Base-by-base conservation (phyloP, 1,139 yeast genomes). In the Kluyveromyces sp. region DNA sequence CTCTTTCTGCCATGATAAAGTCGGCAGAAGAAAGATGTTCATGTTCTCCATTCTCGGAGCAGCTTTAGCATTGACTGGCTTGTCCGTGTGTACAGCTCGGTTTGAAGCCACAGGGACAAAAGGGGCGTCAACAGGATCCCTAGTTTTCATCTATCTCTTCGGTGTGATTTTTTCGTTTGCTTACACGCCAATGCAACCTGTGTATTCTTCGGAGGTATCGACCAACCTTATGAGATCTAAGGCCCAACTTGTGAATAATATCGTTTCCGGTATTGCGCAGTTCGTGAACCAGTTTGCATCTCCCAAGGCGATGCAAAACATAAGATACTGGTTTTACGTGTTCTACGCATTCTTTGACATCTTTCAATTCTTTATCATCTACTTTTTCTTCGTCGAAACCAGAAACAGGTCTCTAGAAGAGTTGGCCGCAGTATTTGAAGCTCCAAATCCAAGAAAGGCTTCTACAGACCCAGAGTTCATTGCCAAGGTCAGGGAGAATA, bases 361-460 rank as follows among this genome's bases (percentile, higher is more conserved):
- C 11, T 36, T 36, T 19, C 33, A 36, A 16, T 36, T 36, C 22
- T 6, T 26, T 16, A 18, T 36, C 50, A 82, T 77, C 46, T 79
- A 70, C 68, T 75, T 78, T 60, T 69, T 70, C 51, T 77, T 81
- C 46, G 79, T 77, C 51, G 85, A 80, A 64, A 81, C 87, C 44
- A 75, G 75, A 64, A 85, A 84, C 46, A 69, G 79, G 49, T 67
- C 80, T 17, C 70, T 81, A 61, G 87, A 81, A 63, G 82, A 80
- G 56, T 29, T 36, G 11, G 39, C 26, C 13, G 39, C 3, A 12
- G 31, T 36, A 18, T 36, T 36, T 22, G 39, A 36, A 22, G 39
- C 39, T 36, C 39, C 39, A 25, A 36, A 36, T 18, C 39, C 39
- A 36, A 36, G 39, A 36, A 36, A 36, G 31, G 39, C 39, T 8